Evolutionary conservation across 768 basidiomycete species (phyloP).

Genomic region (Coprinellus micaceus): DNA sequence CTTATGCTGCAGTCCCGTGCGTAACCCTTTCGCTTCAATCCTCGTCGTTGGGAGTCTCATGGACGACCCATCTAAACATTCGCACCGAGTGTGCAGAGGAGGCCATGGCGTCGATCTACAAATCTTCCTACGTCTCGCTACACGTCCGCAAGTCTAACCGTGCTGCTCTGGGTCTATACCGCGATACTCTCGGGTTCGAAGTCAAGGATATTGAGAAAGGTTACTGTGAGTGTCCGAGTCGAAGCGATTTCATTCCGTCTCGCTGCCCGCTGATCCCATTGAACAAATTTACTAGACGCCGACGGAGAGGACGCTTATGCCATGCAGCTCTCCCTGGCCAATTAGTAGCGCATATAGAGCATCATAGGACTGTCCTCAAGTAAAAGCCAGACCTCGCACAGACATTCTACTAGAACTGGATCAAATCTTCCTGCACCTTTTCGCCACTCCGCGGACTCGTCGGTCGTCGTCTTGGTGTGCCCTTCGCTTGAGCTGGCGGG

Average conservation of each 20-base stretch:
- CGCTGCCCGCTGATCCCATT: neutral
- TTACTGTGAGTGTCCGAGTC: constrained; percentile 76
- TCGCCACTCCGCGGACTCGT: constrained; percentile 7
- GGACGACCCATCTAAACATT: too few relatives aligned
- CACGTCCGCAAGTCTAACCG: constrained; percentile 96
- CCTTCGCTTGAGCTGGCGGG: neutral
- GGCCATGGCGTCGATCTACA: constrained; percentile 86
- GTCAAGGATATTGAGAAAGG: constrained; percentile 85
- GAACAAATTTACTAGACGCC: constrained; percentile 55
- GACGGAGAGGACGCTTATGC: constrained; percentile 95
- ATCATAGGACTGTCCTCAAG: neutral
- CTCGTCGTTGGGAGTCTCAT: too few relatives aligned
- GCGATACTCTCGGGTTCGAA: constrained; percentile 87
- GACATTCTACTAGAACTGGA: constrained; percentile 8
- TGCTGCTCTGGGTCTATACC: constrained; percentile 84
- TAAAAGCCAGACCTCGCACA: neutral
- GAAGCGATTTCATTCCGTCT: neutral
- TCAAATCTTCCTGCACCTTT: constrained; percentile 11
- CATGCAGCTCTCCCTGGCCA: constrained; percentile 66
- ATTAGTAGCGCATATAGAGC: constrained; percentile 12
- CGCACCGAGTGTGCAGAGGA: too few relatives aligned
- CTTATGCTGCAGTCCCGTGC: constrained; percentile 92
- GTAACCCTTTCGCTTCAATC: constrained; percentile 22
- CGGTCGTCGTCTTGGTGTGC: neutral
- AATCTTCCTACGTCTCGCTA: constrained; percentile 82